Conservation (phyloP, 1,284 basidiomycete genomes). For the Ganoderma sp. region DNA sequence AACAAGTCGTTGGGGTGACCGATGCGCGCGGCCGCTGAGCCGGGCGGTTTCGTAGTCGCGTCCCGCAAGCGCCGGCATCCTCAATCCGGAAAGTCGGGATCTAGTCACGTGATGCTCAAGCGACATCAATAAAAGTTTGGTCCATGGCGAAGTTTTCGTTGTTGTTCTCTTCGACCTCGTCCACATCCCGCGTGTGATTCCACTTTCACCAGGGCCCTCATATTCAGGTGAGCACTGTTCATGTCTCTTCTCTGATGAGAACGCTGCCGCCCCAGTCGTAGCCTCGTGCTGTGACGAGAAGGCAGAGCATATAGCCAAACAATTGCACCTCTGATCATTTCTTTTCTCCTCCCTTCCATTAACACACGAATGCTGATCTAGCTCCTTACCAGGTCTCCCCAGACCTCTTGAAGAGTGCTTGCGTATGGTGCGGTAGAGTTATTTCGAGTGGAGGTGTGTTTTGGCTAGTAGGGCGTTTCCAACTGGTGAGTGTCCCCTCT, state of each 20-base stretch:
- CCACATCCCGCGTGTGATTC: not conserved
- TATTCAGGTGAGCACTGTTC: conserved; percentile 7
- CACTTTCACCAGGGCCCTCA: not conserved
- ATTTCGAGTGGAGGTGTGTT: too few relatives aligned
- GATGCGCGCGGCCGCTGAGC: not conserved
- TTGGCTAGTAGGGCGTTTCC: too few relatives aligned
- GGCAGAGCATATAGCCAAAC: conserved; percentile 45
- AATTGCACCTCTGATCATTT: conserved; percentile 40
- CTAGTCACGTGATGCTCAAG: not conserved
- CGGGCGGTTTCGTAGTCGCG: not conserved
- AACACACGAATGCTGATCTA: not conserved
- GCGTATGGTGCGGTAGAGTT: too few relatives aligned
- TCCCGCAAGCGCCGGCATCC: not conserved
- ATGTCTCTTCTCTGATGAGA: conserved; percentile 35
- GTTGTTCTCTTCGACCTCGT: not conserved
- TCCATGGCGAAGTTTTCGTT: not conserved
- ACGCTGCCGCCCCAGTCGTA: conserved; percentile 46
- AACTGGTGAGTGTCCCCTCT: conserved; percentile 18
- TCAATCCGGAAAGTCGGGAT: not conserved
- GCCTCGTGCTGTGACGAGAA: conserved; percentile 42
- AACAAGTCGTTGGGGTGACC: not conserved
- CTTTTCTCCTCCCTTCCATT: not conserved
- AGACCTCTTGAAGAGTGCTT: too few relatives aligned
- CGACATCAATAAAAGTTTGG: not conserved
- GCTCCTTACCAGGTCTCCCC: not conserved